Evolutionary conservation across 192 early-diverging fungal genomes (phyloP), one percentile per base, ranked within the genome.

Genomic region (Entomortierella beljakovae): DNA sequence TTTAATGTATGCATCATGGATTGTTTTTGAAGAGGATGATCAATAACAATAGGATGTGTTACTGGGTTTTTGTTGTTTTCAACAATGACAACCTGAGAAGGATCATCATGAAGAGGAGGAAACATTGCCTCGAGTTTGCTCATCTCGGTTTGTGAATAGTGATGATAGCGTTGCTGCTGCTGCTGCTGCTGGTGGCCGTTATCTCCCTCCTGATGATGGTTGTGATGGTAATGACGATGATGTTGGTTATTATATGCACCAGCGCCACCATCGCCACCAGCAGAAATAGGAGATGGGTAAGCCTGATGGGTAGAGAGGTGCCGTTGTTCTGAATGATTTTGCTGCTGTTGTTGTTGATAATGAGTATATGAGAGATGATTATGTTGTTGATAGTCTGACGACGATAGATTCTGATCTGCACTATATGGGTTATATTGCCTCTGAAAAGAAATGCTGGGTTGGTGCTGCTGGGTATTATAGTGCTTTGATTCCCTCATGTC

Each of bases 31-130:
- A 2, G 32, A 46, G 38, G 54, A 22, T 46, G 64, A 29, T 67
- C 64, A 25, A 42, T 13, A 23, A 18, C 23, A 9, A 26, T 20
- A 31, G 15, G 40, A 8, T 1, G 49, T 32, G 9, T 59, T 11
- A 6, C 4, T 29, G 20, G 28, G 26, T 54, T 54, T 8, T 28
- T 57, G 28, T 33, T 35, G 31, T 33, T 33, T 9, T 48, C 26
- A n/a, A 11, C 20, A n/a, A 48, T 4, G 7, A 25, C 23, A 3
- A 50, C 34, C 50, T 46, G 34, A n/a, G n/a, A n/a, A n/a, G n/a
- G n/a, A n/a, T n/a, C n/a, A 20, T 67, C 64, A 20, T 75, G 64
- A 29, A 75, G 49, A 0, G 64, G 72, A 22, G 63, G 72, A 38
- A 67, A 67, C 72, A 62, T 60, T 38, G 50, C 29, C 32, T 67